Conservation (phyloP, 306 rosid genomes). For the Mucuna pruriens region DNA sequence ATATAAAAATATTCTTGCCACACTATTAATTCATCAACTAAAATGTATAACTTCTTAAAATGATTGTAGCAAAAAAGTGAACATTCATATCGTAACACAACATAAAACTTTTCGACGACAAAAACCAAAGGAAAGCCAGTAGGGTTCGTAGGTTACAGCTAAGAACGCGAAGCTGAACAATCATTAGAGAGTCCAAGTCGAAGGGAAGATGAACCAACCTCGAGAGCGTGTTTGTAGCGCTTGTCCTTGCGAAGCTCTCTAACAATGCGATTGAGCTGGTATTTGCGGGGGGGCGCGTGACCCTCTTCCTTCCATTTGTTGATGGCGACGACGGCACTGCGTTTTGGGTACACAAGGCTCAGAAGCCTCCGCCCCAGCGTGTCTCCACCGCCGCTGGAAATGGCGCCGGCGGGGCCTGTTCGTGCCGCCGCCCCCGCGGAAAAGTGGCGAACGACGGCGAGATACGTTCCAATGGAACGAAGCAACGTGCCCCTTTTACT, state of each 20-base stretch:
- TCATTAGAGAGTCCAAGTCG: neutral
- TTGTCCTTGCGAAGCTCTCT: conserved; percentile 88
- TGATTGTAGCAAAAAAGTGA: neutral
- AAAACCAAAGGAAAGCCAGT: neutral
- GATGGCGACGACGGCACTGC: conserved; percentile 78
- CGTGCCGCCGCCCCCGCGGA: conserved; percentile 45
- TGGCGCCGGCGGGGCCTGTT: conserved; percentile 23
- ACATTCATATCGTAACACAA: neutral
- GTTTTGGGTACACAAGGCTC: conserved; percentile 72
- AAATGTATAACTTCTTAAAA: neutral
- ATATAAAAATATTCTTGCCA: no score
- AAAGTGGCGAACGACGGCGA: conserved; percentile 55
- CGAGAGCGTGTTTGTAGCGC: conserved; percentile 90
- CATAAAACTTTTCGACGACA: neutral
- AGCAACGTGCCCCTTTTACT: conserved; percentile 41
- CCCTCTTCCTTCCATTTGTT: conserved; percentile 92
- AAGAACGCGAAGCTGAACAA: no score
- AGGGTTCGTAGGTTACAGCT: neutral
- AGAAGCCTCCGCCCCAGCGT: conserved; percentile 78
- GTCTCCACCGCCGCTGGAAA: conserved; percentile 54
- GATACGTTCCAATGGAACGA: conserved; percentile 53
- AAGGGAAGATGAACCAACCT: conserved; percentile 53
- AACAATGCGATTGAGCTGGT: conserved; percentile 84
- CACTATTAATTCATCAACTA: no score
- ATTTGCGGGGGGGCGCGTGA: conserved; percentile 66